Evolutionary conservation across 2,329 filamentous ascomycete species (phyloP).

Genomic region (Stagonosporopsis cucurbitacearum): DNA sequence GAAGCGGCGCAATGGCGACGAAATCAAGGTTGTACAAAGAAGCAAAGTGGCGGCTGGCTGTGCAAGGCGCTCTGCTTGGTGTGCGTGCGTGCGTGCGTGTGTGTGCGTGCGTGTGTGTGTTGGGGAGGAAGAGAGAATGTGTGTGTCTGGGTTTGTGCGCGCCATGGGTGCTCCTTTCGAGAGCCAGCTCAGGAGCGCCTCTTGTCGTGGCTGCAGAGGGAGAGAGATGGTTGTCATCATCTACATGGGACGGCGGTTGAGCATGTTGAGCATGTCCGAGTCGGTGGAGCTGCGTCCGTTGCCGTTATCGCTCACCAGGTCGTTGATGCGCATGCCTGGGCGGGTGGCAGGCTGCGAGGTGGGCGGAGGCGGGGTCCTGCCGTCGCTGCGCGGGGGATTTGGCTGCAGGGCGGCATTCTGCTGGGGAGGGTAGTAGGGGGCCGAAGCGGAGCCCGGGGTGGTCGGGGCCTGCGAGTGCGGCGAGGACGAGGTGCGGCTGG

Average conservation of each 20-base stretch:
- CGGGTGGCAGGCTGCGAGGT: constrained; percentile 41
- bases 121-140: no score
- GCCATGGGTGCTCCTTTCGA: constrained; percentile 31
- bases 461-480: constrained; percentile 50
- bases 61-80: constrained; percentile 10
- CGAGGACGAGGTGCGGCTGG: constrained; percentile 51
- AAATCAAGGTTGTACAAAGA: constrained; percentile 33
- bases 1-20: constrained; percentile 20
- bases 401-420: constrained; percentile 43
- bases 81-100: constrained; percentile 4
- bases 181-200: constrained; percentile 40
- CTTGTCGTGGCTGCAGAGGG: no score
- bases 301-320: constrained; percentile 49
- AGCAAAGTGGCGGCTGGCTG: constrained; percentile 20
- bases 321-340: constrained; percentile 52
- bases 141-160: no score
- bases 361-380: constrained; percentile 50
- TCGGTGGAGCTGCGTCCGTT: constrained; percentile 51
- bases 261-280: constrained; percentile 53
- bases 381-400: constrained; percentile 46
- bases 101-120: no score
- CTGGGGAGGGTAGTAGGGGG: constrained; percentile 44
- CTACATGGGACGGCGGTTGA: constrained; percentile 50
- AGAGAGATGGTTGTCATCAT: no score
- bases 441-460: constrained; percentile 42